These are phyloP conservation scores for Fistulifera pelliculosa DNA, from an alignment of 108 stramenopile genomes.

Conservation along the genomic window DNA sequence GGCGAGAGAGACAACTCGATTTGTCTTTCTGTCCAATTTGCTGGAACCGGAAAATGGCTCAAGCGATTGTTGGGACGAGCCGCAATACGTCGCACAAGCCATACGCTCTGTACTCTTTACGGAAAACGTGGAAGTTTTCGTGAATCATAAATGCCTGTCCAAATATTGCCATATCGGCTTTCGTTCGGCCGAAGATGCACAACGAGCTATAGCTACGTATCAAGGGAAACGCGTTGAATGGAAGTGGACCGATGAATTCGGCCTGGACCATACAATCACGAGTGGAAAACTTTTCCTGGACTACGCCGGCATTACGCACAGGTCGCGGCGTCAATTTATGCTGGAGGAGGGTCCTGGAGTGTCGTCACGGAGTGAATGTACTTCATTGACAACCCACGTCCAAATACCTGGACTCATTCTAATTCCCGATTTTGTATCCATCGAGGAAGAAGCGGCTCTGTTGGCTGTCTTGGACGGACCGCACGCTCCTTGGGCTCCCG, in stretches of 20 bases:
- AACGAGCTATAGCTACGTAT: conserved; percentile 31
- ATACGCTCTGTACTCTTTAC: conserved; percentile 16
- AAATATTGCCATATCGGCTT: conserved; percentile 42
- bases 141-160: conserved; percentile 13
- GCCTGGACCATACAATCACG: conserved; percentile 3
- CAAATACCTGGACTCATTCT: conserved; percentile 56
- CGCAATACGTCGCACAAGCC: conserved; percentile 19
- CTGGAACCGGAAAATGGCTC: conserved; percentile 3
- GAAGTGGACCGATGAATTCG: not conserved
- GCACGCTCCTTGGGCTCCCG: conserved; percentile 80
- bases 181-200: conserved; percentile 37
- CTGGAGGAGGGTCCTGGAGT: conserved; percentile 19
- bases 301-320: conserved; percentile 52
- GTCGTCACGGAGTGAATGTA: conserved; percentile 68
- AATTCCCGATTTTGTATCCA: conserved; percentile 47
- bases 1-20: conserved; percentile 43
- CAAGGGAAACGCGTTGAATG: conserved; percentile 44
- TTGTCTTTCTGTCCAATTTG: conserved; percentile 58
- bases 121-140: conserved; percentile 41
- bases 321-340: conserved; percentile 20
- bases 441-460: conserved; percentile 51
- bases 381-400: conserved; percentile 56
- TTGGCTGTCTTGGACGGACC: conserved; percentile 71
- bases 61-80: conserved; percentile 13
- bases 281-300: conserved; percentile 66